A percentile compares a stretch with the other conserved stretches of the same genome.
Conservation (phyloP, 2,329 filamentous ascomycete genomes). For the Cladosporium sp. region DNA sequence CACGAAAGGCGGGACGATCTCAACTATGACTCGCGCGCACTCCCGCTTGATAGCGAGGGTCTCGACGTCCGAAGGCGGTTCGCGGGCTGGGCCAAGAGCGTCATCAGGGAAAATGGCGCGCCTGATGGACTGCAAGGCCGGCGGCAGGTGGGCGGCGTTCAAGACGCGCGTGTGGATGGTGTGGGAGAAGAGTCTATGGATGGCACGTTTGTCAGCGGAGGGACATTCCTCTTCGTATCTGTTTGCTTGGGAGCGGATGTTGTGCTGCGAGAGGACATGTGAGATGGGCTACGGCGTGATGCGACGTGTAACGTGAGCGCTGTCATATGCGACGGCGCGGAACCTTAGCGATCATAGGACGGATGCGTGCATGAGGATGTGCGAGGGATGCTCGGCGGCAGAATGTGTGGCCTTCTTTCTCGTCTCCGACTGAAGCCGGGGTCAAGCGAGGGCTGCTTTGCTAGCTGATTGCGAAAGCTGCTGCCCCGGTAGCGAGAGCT, state of each 20-base stretch:
- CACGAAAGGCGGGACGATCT: slow-evolving; percentile 44
- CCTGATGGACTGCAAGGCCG: slow-evolving; percentile 63
- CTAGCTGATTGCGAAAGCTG: too few species aligned
- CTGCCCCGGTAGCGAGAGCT: not conserved
- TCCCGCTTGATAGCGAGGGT: slow-evolving; percentile 61
- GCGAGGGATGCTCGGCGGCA: not conserved
- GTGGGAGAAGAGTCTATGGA: slow-evolving; percentile 8
- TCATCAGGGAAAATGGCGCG: slow-evolving; percentile 84
- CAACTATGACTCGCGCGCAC: slow-evolving; percentile 59
- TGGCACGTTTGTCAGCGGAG: not conserved
- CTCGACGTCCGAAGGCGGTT: slow-evolving; percentile 56
- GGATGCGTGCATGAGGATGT: not conserved
- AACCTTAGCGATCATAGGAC: not conserved
- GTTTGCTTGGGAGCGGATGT: not conserved
- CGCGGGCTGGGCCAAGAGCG: slow-evolving; percentile 60
- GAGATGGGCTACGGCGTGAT: not conserved
- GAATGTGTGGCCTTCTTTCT: not conserved
- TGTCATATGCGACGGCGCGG: slow-evolving; percentile 6
- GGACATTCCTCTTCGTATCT: not conserved
- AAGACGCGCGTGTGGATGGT: slow-evolving; percentile 8
- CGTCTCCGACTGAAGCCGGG: not conserved
- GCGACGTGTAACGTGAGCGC: slow-evolving; percentile 11
- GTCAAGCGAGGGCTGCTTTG: not conserved
- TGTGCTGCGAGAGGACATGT: too few species aligned
- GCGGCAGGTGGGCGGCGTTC: slow-evolving; percentile 39